These are phyloP conservation scores for Periconia sp. DNA, from an alignment of 2,329 filamentous ascomycete genomes.

Conservation along the genomic window DNA sequence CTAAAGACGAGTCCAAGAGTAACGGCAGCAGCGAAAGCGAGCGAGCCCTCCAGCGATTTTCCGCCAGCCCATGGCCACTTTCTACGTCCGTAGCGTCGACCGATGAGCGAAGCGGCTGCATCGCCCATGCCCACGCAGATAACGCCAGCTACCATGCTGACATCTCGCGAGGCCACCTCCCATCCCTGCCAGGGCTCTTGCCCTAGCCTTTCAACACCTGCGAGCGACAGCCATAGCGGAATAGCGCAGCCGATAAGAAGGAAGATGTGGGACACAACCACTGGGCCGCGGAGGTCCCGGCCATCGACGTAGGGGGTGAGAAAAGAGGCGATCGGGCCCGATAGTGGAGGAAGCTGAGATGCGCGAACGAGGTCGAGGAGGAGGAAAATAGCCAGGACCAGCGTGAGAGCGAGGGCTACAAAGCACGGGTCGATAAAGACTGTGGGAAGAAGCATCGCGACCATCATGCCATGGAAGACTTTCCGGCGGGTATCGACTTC, in stretches of 20 bases:
- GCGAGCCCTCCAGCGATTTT: conserved; percentile 87
- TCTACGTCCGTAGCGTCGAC: conserved; percentile 79
- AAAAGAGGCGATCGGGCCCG: conserved; percentile 83
- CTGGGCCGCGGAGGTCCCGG: conserved; percentile 87
- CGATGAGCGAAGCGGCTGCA: conserved; percentile 88
- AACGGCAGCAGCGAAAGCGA: conserved; percentile 83
- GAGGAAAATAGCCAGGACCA: conserved; percentile 84
- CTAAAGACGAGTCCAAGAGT: conserved; percentile 73
- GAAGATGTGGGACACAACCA: conserved; percentile 96
- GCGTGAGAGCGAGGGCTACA: conserved; percentile 75
- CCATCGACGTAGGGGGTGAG: conserved; percentile 94
- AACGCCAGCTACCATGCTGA: conserved; percentile 90
- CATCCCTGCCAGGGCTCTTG: conserved; percentile 69
- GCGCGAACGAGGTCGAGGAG: conserved; percentile 88
- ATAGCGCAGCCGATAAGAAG: conserved; percentile 93
- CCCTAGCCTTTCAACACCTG: conserved; percentile 67
- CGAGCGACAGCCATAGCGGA: conserved; percentile 87
- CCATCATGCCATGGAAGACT: conserved; percentile 98
- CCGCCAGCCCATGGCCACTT: conserved; percentile 98
- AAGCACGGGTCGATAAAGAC: conserved; percentile 88
- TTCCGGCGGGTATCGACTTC: conserved; percentile 97
- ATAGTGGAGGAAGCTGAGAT: conserved; percentile 88
- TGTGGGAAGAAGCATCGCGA: conserved; percentile 88
- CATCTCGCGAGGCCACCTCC: conserved; percentile 74
- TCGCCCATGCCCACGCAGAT: conserved; percentile 96